Evolutionary conservation across 208 protist genomes (phyloP).

Genomic region (Wallacemonas sp.): DNA sequence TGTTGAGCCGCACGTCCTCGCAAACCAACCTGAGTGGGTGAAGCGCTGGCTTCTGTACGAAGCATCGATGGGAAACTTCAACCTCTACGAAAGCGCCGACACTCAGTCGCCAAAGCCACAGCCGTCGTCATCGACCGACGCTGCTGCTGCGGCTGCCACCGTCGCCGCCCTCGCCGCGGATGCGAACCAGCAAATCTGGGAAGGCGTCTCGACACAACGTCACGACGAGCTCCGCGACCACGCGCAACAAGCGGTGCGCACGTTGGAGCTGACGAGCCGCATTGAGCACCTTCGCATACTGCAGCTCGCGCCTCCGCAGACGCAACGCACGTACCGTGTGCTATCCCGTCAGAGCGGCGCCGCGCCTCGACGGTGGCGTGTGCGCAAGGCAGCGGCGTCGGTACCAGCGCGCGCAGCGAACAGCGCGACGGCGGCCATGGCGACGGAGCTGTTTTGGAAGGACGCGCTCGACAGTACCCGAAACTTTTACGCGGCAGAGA

Average conservation of each 20-base stretch:
- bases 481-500: conserved; percentile 2
- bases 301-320: conserved; percentile 18
- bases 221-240: conserved; percentile 2
- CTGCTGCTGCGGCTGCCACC: background rate
- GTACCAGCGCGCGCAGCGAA: background rate
- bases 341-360: background rate
- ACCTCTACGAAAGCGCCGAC: conserved; percentile 37
- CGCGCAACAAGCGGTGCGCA: conserved; percentile 5
- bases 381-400: background rate
- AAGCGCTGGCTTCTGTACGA: conserved; percentile 86
- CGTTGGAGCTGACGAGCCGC: conserved; percentile 25
- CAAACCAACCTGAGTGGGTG: conserved; percentile 67
- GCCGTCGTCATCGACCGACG: background rate
- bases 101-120: background rate
- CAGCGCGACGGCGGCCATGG: background rate
- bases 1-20: conserved; percentile 1
- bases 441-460: background rate
- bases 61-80: conserved; percentile 85
- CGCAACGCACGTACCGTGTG: background rate
- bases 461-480: conserved; percentile 1
- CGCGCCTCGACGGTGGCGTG: background rate
- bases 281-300: conserved; percentile 41
- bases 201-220: background rate
- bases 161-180: background rate
- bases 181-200: background rate